Evolutionary conservation across 163 green algal species (phyloP).

Genomic region (Chloromonas sp.): DNA sequence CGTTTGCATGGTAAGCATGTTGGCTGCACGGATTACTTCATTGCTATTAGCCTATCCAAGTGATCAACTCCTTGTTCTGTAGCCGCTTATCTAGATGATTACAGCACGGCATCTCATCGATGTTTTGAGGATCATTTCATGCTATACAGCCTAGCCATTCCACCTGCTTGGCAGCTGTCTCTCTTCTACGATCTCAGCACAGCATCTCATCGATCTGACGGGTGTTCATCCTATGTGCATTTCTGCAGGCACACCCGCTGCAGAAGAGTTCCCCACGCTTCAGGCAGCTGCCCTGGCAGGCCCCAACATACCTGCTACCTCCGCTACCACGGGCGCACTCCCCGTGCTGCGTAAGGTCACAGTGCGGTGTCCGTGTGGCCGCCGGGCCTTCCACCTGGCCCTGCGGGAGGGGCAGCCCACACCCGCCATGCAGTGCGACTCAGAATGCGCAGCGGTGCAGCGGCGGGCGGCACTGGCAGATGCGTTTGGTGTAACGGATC

Average conservation of each 20-base stretch:
- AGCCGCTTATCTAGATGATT: too few relatives aligned
- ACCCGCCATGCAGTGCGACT: slow-evolving; percentile 27
- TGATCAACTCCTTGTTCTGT: too few relatives aligned
- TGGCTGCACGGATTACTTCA: too few relatives aligned
- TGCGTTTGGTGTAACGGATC: slow-evolving; percentile 34
- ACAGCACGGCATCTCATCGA: too few relatives aligned
- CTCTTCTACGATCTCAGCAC: too few relatives aligned
- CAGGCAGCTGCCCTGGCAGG: background rate
- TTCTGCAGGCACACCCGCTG: too few relatives aligned
- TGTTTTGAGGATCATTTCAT: too few relatives aligned
- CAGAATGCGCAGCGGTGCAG: slow-evolving; percentile 16
- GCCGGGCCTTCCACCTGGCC: slow-evolving; percentile 31
- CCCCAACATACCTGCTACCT: background rate
- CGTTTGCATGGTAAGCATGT: background rate
- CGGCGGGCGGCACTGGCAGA: slow-evolving; percentile 32
- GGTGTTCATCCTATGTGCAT: too few relatives aligned
- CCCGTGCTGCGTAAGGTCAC: slow-evolving; percentile 19
- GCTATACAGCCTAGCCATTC: too few relatives aligned
- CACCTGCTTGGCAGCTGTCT: too few relatives aligned
- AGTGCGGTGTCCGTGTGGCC: slow-evolving; percentile 34
- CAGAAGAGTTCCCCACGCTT: slow-evolving; percentile 2
- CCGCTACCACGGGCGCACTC: background rate
- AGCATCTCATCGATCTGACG: too few relatives aligned
- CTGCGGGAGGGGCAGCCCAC: slow-evolving; percentile 17
- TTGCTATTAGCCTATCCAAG: too few relatives aligned